Evolutionary conservation across 2,329 filamentous ascomycete species (phyloP), one percentile per base, ranked within the genome.

Genomic region (Diaporthe sp.): DNA sequence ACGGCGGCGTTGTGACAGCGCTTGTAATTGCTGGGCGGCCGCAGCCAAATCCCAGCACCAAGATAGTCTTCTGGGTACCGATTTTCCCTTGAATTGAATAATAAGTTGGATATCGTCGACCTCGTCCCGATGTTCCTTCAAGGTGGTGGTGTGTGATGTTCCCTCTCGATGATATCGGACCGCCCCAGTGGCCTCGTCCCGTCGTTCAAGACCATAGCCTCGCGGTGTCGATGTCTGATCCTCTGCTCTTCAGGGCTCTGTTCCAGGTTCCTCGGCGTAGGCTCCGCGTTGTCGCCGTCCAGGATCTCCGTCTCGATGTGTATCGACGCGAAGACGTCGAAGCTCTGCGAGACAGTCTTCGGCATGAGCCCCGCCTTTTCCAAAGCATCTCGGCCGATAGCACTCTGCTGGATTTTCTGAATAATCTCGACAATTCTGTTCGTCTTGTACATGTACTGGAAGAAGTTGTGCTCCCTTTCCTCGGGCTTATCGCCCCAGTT

Each of bases 191-290:
- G 93, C 44, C 93, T 89, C 31, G 91, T 94, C n/a, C 94, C 94
- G 80, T 98, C 95, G 80, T 95, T 96, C 74, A 98, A 87, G 28
- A 98, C 95, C 90, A 98, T 96, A 6, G 95, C 95, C 85, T 98
- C 95, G 78, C 95, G 90, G 81, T 96, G 90, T 68, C 94, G 90
- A 78, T 95, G 90, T 76, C 95, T 88, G 76, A 96, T 87, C 72
- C 93, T 90, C 80, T 94, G 92, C 82, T 96, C 94, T 81, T 92
- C 92, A 9, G 84, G 87, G 76, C 87, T 91, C 81, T 91, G 89
- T 75, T 91, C 89, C 76, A 87, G 81, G 42, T 83, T 79, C 72
- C 86, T 80, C 65, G 84, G 83, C 61, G 85, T 80, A 72, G 82
- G 79, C 75, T 83, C 82, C 6, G 81, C 78, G 49, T 78, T 79